These are phyloP conservation scores for Lagenidium giganteum DNA, from an alignment of 352 stramenopile genomes.

Conservation along the genomic window DNA sequence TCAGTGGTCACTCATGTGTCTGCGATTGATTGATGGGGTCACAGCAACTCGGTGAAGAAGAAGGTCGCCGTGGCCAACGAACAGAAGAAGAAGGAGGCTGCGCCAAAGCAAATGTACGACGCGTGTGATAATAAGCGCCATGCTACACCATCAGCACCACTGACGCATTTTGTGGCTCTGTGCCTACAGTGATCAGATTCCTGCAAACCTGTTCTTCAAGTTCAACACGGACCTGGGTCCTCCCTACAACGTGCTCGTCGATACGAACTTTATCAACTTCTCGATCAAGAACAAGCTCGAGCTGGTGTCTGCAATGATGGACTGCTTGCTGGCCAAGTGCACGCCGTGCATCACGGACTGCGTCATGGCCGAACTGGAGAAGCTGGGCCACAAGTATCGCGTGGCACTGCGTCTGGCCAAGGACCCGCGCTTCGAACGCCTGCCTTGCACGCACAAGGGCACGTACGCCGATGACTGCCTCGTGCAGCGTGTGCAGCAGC, in stretches of 20 bases:
- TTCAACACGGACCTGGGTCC: conserved; percentile 98
- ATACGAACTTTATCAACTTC: conserved; percentile 99
- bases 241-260: conserved; percentile 98
- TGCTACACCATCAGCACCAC: too few relatives aligned
- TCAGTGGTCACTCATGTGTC: not conserved
- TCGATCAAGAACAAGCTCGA: conserved; percentile 99
- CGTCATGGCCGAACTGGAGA: conserved; percentile 99
- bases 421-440: conserved; percentile 97
- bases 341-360: conserved; percentile 98
- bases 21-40: not conserved
- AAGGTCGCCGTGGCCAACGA: conserved; percentile 71
- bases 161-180: not conserved
- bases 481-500: conserved; percentile 87
- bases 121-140: not conserved
- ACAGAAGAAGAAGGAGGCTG: conserved; percentile 87
- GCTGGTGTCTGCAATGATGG: conserved; percentile 99
- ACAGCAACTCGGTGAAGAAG: conserved; percentile 77
- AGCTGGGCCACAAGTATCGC: conserved; percentile 98
- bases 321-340: conserved; percentile 99
- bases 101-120: conserved; percentile 90
- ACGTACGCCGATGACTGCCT: conserved; percentile 99
- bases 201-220: conserved; percentile 99
- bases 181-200: conserved; percentile 88
- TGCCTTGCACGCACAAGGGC: conserved; percentile 97
- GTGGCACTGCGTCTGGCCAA: conserved; percentile 92